Conservation (phyloP, 345 rosid species). For the Citrus sinensis region DVS_A1.0 CM039165.1:14787001-14787500, state of each 20-base stretch:
- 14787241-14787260: neutral
- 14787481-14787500: no score
- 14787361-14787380: neutral
- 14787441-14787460: neutral
- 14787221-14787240: neutral
- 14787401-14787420: no score
- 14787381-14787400: neutral
- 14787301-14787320: neutral
- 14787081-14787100: conserved; percentile 77
- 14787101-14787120: conserved; percentile 75
- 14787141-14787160: conserved; percentile 89
- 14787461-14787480: no score
- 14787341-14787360: neutral
- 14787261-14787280: neutral
- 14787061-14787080: conserved; percentile 83
- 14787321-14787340: neutral
- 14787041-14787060: conserved; percentile 95
- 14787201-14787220: neutral
- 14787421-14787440: neutral
- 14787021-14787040: conserved; percentile 21
- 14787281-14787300: neutral
- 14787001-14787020: neutral
- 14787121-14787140: conserved; percentile 70
- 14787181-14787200: neutral
- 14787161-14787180: conserved; percentile 66